These are phyloP conservation scores for Fusarium longipes DNA, from an alignment of 2,329 filamentous ascomycete species.

Conservation along the genomic window DNA sequence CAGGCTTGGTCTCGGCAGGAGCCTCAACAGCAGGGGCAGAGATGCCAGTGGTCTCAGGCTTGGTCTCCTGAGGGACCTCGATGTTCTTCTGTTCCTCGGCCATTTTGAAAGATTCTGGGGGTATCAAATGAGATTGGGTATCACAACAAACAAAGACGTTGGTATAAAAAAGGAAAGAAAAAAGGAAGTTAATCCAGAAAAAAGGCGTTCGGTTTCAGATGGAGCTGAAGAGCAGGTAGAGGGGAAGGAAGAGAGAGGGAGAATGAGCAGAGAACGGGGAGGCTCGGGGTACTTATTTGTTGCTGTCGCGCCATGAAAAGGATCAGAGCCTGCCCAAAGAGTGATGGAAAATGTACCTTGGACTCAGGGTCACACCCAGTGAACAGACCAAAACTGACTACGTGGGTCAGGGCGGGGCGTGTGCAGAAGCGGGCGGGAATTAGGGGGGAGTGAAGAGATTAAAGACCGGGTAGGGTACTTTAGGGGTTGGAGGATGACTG, in stretches of 20 bases:
- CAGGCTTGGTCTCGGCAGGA: constrained; percentile 52
- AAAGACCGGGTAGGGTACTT: constrained; percentile 18
- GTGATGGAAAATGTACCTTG: background rate
- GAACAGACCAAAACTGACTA: constrained; percentile 23
- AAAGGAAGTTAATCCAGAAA: constrained; percentile 53
- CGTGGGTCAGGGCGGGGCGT: constrained; percentile 33
- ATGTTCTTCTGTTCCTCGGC: constrained; percentile 79
- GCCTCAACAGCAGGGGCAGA: constrained; percentile 52
- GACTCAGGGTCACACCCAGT: constrained; percentile 24
- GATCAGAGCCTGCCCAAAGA: constrained; percentile 7
- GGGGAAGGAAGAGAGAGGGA: constrained; percentile 50
- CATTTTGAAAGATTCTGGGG: constrained; percentile 67
- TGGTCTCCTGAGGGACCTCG: constrained; percentile 66
- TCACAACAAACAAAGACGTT: constrained; percentile 62
- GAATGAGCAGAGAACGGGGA: constrained; percentile 46
- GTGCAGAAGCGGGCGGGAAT: constrained; percentile 34
- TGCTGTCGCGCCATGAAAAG: constrained; percentile 27
- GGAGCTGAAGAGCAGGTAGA: constrained; percentile 50
- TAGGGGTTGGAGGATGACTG: constrained; percentile 9
- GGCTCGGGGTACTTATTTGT: constrained; percentile 58
- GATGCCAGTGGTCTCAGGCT: constrained; percentile 52
- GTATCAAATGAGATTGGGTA: constrained; percentile 60
- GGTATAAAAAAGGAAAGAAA: constrained; percentile 54
- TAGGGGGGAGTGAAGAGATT: constrained; percentile 38
- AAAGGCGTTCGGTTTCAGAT: constrained; percentile 48